Evolutionary conservation across 768 basidiomycete genomes (phyloP).

Genomic region (Termitomyces sp.): DNA sequence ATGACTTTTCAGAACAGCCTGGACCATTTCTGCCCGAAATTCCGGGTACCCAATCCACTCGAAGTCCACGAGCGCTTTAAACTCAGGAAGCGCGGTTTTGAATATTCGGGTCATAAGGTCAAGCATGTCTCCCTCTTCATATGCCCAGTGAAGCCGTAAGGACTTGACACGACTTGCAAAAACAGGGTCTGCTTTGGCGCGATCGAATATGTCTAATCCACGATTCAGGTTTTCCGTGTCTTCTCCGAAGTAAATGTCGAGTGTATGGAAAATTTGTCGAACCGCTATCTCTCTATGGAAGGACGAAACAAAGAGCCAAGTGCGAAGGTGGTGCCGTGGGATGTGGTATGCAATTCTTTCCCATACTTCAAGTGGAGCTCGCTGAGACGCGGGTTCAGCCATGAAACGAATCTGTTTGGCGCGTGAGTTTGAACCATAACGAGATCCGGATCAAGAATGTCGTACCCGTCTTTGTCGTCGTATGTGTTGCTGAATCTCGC

Average conservation of each 20-base stretch:
- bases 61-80: slow-evolving; percentile 54
- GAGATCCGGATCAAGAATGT: neutral
- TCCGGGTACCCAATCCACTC: slow-evolving; percentile 80
- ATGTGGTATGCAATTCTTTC: slow-evolving; percentile 56
- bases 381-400: slow-evolving; percentile 52
- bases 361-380: slow-evolving; percentile 64
- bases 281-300: slow-evolving; percentile 63
- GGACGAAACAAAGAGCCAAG: slow-evolving; percentile 59
- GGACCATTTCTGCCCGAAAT: slow-evolving; percentile 60
- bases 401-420: slow-evolving; percentile 42
- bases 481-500: slow-evolving; percentile 43
- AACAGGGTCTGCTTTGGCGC: slow-evolving; percentile 53
- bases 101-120: slow-evolving; percentile 47
- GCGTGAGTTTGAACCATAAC: slow-evolving; percentile 1
- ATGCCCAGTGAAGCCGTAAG: slow-evolving; percentile 62
- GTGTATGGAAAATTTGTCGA: slow-evolving; percentile 58
- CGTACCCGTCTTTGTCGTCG: slow-evolving; percentile 41
- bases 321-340: slow-evolving; percentile 62
- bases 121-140: slow-evolving; percentile 63
- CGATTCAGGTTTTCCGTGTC: slow-evolving; percentile 55
- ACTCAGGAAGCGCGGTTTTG: slow-evolving; percentile 56
- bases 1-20: slow-evolving; percentile 48
- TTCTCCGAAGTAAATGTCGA: slow-evolving; percentile 65
- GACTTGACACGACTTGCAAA: slow-evolving; percentile 58
- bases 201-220: slow-evolving; percentile 61